Evolutionary conservation across 2,329 filamentous ascomycete genomes (phyloP).

Genomic region (Basipetospora sp.): DNA sequence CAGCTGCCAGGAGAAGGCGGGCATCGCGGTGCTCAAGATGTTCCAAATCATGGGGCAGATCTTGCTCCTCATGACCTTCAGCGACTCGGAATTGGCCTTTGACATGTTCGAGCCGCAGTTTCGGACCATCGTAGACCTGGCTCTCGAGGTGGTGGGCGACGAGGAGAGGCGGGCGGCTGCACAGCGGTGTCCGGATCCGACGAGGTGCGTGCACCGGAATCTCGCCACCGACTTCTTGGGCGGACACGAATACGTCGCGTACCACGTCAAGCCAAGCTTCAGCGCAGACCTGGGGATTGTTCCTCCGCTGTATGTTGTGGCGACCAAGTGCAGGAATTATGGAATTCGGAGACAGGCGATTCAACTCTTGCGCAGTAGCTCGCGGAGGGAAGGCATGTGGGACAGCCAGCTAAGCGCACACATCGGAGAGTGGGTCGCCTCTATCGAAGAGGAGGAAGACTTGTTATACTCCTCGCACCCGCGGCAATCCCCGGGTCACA

Average conservation of each 20-base stretch:
- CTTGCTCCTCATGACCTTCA: slow-evolving; percentile 46
- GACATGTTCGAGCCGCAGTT: slow-evolving; percentile 40
- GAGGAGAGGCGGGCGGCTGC: slow-evolving; percentile 37
- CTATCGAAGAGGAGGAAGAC: slow-evolving; percentile 36
- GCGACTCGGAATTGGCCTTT: slow-evolving; percentile 42
- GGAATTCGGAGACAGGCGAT: slow-evolving; percentile 44
- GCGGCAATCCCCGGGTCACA: background rate
- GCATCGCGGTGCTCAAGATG: slow-evolving; percentile 49
- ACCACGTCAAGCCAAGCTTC: slow-evolving; percentile 46
- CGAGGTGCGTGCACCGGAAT: slow-evolving; percentile 27
- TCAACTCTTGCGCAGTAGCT: slow-evolving; percentile 42
- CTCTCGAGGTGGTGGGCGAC: slow-evolving; percentile 43
- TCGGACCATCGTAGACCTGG: slow-evolving; percentile 39
- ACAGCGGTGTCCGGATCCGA: slow-evolving; percentile 28
- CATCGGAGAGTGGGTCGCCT: slow-evolving; percentile 40
- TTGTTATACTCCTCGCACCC: background rate
- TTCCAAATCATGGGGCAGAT: slow-evolving; percentile 42
- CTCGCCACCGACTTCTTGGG: slow-evolving; percentile 22
- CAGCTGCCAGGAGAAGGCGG: slow-evolving; percentile 41
- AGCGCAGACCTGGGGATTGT: slow-evolving; percentile 50
- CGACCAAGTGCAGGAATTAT: slow-evolving; percentile 49
- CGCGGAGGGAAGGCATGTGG: slow-evolving; percentile 55
- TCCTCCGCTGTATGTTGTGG: slow-evolving; percentile 50
- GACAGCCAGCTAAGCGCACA: slow-evolving; percentile 45
- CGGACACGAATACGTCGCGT: slow-evolving; percentile 27